Evolutionary conservation across 106 monocot species (phyloP).

Genomic region (Cymbidium sinense): DNA sequence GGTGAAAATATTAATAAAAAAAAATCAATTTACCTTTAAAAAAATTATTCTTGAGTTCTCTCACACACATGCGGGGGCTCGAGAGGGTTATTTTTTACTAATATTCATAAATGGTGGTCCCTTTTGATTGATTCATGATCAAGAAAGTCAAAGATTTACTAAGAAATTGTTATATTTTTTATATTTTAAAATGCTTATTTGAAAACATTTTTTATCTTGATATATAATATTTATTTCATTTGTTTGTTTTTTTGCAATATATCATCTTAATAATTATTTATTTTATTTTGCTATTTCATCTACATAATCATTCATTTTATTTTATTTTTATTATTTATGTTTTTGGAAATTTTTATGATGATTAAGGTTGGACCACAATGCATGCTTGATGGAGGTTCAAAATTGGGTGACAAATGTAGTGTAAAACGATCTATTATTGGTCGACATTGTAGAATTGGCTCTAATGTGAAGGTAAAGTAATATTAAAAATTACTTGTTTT

Average conservation of each 20-base stretch:
- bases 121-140: no score
- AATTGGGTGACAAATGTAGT: conserved; percentile 95
- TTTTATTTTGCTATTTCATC: not conserved
- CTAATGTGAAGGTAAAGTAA: conserved; percentile 86
- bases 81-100: no score
- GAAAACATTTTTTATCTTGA: not conserved
- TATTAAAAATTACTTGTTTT: not conserved
- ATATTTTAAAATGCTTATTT: no score
- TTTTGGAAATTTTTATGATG: conserved; percentile 10
- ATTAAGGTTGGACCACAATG: conserved; percentile 86
- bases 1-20: no score
- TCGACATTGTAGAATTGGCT: conserved; percentile 96
- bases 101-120: no score
- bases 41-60: no score
- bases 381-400: conserved; percentile 91
- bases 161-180: no score
- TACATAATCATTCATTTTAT: not conserved
- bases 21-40: no score
- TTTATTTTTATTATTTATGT: not conserved
- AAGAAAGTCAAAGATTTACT: no score
- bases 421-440: conserved; percentile 94
- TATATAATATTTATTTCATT: not conserved
- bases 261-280: not conserved
- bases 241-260: not conserved
- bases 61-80: no score